A percentile compares a stretch with the other conserved stretches of the same genome.
These are phyloP conservation scores for Salix exigua DNA, from an alignment of 345 rosid genomes.

Conservation along the genomic window DNA sequence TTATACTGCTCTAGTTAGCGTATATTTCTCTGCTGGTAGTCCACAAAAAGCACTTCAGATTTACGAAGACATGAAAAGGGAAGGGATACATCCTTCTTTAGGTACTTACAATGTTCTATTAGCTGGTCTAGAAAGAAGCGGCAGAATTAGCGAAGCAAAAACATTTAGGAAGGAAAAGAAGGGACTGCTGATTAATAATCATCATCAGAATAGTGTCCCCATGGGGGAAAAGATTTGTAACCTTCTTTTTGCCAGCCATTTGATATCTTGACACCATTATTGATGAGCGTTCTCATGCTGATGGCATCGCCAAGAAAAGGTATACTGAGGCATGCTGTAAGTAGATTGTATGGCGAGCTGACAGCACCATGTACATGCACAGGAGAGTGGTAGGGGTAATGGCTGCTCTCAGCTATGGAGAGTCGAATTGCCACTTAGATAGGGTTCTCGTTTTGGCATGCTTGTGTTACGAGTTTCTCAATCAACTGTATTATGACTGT, in stretches of 20 bases:
- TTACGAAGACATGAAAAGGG: conserved; percentile 48
- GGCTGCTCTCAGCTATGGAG: not conserved
- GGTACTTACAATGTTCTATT: conserved; percentile 68
- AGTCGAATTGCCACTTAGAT: no score
- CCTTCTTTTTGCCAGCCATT: conserved; percentile 49
- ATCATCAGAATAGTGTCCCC: conserved; percentile 27
- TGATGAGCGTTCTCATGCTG: not conserved
- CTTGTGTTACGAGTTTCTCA: not conserved
- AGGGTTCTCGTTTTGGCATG: not conserved
- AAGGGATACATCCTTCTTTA: conserved; percentile 49
- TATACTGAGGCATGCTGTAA: not conserved
- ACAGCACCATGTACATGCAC: not conserved
- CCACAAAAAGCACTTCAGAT: conserved; percentile 64
- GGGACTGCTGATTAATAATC: conserved; percentile 29
- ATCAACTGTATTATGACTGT: not conserved
- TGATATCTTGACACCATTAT: conserved; percentile 12
- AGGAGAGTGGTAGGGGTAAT: not conserved
- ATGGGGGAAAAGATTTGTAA: conserved; percentile 63
- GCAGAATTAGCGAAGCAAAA: conserved; percentile 42
- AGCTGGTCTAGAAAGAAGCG: conserved; percentile 63
- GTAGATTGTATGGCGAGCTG: not conserved
- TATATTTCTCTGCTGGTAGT: conserved; percentile 68
- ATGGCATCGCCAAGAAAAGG: not conserved
- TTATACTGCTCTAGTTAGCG: conserved; percentile 64
- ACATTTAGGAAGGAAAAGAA: conserved; percentile 59